These are phyloP conservation scores for Lactifluus echinatus DNA, from an alignment of 768 basidiomycete genomes.

Conservation along the genomic window DNA sequence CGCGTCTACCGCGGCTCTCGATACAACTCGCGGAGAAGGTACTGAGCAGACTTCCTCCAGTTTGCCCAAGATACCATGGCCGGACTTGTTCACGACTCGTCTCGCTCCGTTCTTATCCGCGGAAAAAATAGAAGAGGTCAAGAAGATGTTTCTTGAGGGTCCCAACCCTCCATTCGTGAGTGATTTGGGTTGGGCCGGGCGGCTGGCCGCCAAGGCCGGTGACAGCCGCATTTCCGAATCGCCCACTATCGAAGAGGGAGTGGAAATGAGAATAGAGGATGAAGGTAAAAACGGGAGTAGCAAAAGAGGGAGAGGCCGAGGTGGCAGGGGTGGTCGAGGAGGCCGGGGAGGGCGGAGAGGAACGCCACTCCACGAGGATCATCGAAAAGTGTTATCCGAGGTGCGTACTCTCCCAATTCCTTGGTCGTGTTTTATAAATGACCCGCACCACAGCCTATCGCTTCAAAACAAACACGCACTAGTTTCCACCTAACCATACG, in stretches of 20 bases:
- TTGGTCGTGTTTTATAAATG: conserved; percentile 6
- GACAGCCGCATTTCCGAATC: conserved; percentile 21
- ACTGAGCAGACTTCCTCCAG: conserved; percentile 20
- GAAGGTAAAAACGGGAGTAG: conserved; percentile 28
- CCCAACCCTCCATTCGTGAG: conserved; percentile 64
- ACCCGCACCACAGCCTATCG: conserved; percentile 53
- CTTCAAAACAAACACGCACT: conserved; percentile 71
- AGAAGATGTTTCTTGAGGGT: conserved; percentile 72
- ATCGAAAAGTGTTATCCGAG: conserved; percentile 71
- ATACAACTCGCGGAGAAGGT: conserved; percentile 13
- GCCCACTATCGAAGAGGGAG: conserved; percentile 19
- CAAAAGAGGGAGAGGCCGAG: conserved; percentile 34
- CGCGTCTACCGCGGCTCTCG: neutral
- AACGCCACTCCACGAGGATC: conserved; percentile 44
- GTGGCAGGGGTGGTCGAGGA: conserved; percentile 40
- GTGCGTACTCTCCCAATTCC: conserved; percentile 39
- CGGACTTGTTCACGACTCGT: conserved; percentile 44
- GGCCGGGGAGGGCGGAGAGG: conserved; percentile 40
- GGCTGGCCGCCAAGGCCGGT: conserved; percentile 31
- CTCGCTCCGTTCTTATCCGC: conserved; percentile 59
- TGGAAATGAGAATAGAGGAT: conserved; percentile 19
- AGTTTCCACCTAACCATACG: conserved; percentile 76
- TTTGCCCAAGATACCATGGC: conserved; percentile 46
- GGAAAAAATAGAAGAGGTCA: conserved; percentile 51
- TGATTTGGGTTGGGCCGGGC: conserved; percentile 67